phyloP scores from a whole-genome alignment of 768 basidiomycete species.

The Paxillus involutus region DNA sequence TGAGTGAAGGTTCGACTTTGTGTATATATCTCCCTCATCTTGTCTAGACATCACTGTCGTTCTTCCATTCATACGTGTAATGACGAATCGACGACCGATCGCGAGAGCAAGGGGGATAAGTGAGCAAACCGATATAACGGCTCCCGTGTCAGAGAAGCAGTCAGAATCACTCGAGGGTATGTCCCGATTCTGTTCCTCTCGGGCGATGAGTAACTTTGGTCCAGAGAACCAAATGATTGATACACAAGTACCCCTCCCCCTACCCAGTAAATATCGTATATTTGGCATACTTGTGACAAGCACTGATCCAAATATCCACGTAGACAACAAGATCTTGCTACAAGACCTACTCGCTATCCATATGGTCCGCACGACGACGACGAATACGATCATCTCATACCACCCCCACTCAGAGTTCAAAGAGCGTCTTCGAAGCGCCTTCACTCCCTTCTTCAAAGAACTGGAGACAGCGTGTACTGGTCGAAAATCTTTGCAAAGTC shows the following conservation, averaged over 20 bases:
- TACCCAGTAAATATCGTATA: slow-evolving; percentile 15
- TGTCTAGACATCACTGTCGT: slow-evolving; percentile 43
- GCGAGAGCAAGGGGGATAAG: slow-evolving; percentile 11
- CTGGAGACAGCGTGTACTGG: slow-evolving; percentile 38
- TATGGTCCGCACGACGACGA: slow-evolving; percentile 30
- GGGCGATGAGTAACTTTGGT: neutral
- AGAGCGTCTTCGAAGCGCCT: slow-evolving; percentile 29
- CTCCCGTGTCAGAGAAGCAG: neutral
- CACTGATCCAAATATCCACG: neutral
- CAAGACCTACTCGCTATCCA: slow-evolving; percentile 40
- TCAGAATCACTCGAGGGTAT: slow-evolving; percentile 17
- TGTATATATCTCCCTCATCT: neutral
- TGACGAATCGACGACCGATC: slow-evolving; percentile 31
- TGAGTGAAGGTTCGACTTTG: slow-evolving; percentile 22
- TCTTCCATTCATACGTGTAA: slow-evolving; percentile 40
- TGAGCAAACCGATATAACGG: slow-evolving; percentile 3
- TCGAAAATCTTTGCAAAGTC: slow-evolving; percentile 30
- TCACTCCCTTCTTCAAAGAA: slow-evolving; percentile 30
- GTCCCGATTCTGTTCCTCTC: neutral
- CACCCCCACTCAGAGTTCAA: slow-evolving; percentile 27
- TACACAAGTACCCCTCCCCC: slow-evolving; percentile 32
- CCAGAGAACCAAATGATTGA: slow-evolving; percentile 28
- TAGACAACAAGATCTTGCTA: slow-evolving; percentile 25
- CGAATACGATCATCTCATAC: slow-evolving; percentile 36
- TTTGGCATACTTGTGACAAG: neutral